Conservation (phyloP, 345 rosid species). For the Reutealis trisperma region DNA sequence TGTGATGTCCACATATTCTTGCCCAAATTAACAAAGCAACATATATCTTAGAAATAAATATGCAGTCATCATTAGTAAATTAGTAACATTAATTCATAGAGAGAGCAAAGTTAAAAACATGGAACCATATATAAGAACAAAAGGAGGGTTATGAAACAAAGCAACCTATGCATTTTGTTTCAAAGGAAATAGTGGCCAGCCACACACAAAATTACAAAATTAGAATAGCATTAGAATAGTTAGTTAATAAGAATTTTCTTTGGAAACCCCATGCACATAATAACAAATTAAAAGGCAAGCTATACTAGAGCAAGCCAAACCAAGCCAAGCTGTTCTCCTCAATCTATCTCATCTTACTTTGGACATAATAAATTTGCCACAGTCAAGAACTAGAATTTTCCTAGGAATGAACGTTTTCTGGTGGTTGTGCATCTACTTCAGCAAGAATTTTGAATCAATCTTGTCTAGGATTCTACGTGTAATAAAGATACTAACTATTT, state of each 20-base stretch:
- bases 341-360: too few relatives aligned
- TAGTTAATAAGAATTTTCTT: not conserved
- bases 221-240: not conserved
- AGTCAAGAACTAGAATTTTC: not conserved
- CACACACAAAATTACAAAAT: not conserved
- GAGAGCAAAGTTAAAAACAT: conserved; percentile 34
- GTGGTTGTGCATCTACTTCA: not conserved
- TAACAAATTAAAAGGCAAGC: not conserved
- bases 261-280: not conserved
- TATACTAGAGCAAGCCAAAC: not conserved
- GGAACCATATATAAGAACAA: too few relatives aligned
- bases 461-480: not conserved
- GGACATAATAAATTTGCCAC: not conserved
- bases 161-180: too few relatives aligned
- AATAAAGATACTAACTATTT: not conserved
- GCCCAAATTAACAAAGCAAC: too few relatives aligned
- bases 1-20: too few relatives aligned
- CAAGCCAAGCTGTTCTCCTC: not conserved
- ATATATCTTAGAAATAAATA: too few relatives aligned
- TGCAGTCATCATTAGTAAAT: too few relatives aligned
- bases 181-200: not conserved
- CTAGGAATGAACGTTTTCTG: not conserved
- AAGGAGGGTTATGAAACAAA: too few relatives aligned
- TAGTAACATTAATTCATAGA: conserved; percentile 19
- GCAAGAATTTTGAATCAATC: not conserved